phyloP scores from a whole-genome alignment of 202 grass and related monocot genomes.

The Panicum hallii region DNA sequence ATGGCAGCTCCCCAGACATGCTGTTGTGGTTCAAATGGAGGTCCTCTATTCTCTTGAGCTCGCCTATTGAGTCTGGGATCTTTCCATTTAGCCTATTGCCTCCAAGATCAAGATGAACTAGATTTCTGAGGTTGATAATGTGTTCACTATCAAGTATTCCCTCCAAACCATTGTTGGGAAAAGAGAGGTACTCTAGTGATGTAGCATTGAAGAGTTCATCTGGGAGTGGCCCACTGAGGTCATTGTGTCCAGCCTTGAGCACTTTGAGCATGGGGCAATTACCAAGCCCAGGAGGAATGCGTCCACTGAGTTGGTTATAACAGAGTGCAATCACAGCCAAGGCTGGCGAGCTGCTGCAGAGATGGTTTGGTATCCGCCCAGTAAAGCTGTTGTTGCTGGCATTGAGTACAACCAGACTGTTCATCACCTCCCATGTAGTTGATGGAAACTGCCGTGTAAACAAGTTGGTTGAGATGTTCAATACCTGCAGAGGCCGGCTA shows the following conservation, averaged over 20 bases:
- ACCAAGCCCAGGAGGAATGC: conserved; percentile 20
- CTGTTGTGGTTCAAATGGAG: conserved; percentile 23
- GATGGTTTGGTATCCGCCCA: conserved; percentile 39
- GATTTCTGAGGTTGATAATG: conserved; percentile 43
- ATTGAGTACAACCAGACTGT: conserved; percentile 46
- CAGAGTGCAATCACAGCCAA: conserved; percentile 35
- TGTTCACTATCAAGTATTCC: conserved; percentile 39
- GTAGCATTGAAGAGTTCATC: conserved; percentile 40
- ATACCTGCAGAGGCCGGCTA: conserved; percentile 39
- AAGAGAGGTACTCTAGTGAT: conserved; percentile 39
- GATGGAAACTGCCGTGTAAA: conserved; percentile 47
- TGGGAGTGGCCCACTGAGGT: conserved; percentile 10
- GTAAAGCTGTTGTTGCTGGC: conserved; percentile 61
- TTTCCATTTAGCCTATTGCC: conserved; percentile 38
- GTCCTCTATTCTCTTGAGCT: conserved; percentile 16
- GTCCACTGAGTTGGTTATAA: conserved; percentile 29
- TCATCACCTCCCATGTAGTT: conserved; percentile 35
- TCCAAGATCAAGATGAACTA: conserved; percentile 56
- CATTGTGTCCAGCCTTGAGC: conserved; percentile 31
- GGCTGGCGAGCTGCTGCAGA: conserved; percentile 43
- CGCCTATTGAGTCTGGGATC: conserved; percentile 32
- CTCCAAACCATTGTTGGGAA: conserved; percentile 42
- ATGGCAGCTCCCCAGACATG: conserved; percentile 23
- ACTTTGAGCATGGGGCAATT: conserved; percentile 36
- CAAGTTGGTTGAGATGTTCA: conserved; percentile 69